phyloP scores from a whole-genome alignment of 805 yeast genomes.

The Teunomyces atbi region DNA sequence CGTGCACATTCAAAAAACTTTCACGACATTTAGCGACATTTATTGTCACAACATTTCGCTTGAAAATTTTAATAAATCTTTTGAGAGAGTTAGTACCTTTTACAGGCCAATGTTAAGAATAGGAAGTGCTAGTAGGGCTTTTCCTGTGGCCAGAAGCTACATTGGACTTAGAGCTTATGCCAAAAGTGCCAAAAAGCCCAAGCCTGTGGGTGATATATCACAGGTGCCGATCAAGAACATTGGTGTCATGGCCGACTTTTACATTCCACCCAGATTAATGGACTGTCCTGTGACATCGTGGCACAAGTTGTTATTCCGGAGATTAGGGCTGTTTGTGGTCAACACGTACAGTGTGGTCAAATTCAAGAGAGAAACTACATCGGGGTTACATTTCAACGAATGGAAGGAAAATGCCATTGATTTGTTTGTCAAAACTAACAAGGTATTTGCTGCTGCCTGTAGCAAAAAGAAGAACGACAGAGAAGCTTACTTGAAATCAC shows the following conservation, averaged over 20 bases:
- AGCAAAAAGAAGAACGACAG: conserved; percentile 27
- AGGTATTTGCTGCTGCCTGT: conserved; percentile 65
- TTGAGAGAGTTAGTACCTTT: not conserved
- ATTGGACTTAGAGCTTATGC: conserved; percentile 4
- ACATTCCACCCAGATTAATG: conserved; percentile 37
- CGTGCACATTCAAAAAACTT: not conserved
- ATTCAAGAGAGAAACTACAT: conserved; percentile 42
- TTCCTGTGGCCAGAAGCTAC: not conserved
- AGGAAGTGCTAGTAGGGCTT: not conserved
- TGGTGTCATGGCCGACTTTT: conserved; percentile 43
- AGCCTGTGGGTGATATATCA: conserved; percentile 28
- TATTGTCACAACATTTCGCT: not conserved
- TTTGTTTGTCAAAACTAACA: conserved; percentile 71
- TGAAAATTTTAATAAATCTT: not conserved
- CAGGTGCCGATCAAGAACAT: conserved; percentile 38
- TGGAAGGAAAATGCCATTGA: conserved; percentile 90
- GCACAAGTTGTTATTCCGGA: conserved; percentile 53
- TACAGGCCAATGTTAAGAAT: not conserved
- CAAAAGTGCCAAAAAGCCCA: conserved; percentile 2
- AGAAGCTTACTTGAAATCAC: conserved; percentile 44
- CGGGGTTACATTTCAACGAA: conserved; percentile 57
- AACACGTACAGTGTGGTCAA: conserved; percentile 56
- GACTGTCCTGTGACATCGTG: conserved; percentile 27
- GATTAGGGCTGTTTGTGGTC: conserved; percentile 64
- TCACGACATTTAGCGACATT: not conserved